A percentile compares a stretch with the other conserved stretches of the same genome.
These are phyloP conservation scores for Venturia oleaginea DNA, from an alignment of 2,329 filamentous ascomycete genomes.

Conservation along the genomic window DNA sequence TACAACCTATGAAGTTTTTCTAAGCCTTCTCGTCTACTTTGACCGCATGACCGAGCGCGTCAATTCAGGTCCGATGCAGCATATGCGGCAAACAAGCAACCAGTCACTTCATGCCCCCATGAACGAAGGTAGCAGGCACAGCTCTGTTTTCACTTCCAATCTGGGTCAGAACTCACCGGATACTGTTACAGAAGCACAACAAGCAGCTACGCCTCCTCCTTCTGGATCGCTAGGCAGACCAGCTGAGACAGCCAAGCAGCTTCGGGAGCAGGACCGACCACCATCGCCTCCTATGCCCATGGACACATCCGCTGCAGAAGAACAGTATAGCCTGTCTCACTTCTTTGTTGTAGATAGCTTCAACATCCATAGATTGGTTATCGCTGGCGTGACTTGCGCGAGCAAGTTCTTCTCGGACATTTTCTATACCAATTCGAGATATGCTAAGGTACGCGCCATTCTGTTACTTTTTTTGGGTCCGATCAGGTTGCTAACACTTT, in stretches of 20 bases:
- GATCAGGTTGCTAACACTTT: not conserved
- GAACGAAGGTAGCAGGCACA: slow-evolving; percentile 42
- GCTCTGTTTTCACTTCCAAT: slow-evolving; percentile 19
- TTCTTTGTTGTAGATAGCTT: slow-evolving; percentile 97
- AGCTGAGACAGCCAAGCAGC: slow-evolving; percentile 20
- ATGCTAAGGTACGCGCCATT: slow-evolving; percentile 70
- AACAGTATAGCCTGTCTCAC: slow-evolving; percentile 49
- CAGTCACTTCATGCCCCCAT: slow-evolving; percentile 31
- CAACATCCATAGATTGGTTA: slow-evolving; percentile 94
- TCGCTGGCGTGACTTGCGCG: slow-evolving; percentile 92
- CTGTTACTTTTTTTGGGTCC: not conserved
- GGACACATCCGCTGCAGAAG: slow-evolving; percentile 26
- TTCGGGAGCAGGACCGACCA: slow-evolving; percentile 16
- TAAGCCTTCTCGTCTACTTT: slow-evolving; percentile 93
- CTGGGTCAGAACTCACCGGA: slow-evolving; percentile 19
- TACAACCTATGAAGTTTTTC: slow-evolving; percentile 94
- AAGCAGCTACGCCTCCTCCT: slow-evolving; percentile 33
- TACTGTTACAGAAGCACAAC: slow-evolving; percentile 4
- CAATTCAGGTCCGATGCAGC: slow-evolving; percentile 68
- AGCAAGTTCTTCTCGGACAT: slow-evolving; percentile 99
- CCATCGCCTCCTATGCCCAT: slow-evolving; percentile 19
- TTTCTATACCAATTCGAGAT: slow-evolving; percentile 98
- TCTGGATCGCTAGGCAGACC: slow-evolving; percentile 39
- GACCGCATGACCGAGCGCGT: slow-evolving; percentile 97
- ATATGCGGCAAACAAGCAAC: slow-evolving; percentile 45